Evolutionary conservation across 768 basidiomycete genomes (phyloP), one percentile per base, ranked within the genome.

Genomic region (Epithele typhae): DNA sequence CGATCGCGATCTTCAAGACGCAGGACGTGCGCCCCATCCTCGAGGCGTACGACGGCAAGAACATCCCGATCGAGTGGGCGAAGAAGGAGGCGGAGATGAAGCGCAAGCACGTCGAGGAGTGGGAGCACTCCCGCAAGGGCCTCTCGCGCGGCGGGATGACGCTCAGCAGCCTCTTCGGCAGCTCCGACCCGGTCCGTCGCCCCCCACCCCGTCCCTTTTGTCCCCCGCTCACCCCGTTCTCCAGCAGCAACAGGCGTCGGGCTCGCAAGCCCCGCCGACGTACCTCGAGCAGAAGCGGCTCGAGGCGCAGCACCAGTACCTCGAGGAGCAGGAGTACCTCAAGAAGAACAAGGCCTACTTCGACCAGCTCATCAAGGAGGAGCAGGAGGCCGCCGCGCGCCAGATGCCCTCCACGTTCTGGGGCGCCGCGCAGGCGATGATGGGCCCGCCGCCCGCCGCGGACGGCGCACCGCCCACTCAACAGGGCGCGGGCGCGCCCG

Each of bases 1-100:
- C 96, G 6, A 85, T 99, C 49, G 94, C 83, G 0, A 94, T 98
- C 55, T 93, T 92, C 71, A 84, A 83, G 52, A 84, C 89, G 1
- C 62, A 74, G 21, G 96, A 98, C 58, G 86, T 98, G 3, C 82
- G 95, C 17, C 90, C 87, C 0, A 86, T 98, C 45, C 67, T 99
- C 25, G 68, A 86, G 55, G 82, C 83, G 2, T 99, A 95, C 64
- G 70, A 76, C 5, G 95, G 85, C 37, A 93, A 95, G 66, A 77
- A 97, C 59, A 85, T 99, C 47, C 81, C 93, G 0, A 43, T 84
- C 5, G 94, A 94, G 65, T 97, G 92, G 55, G 92, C 84, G 30
- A 86, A 87, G 69, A 79, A 82, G 52, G 95, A 99, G 66, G 82
- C 82, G 0, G 87, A 87, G 62, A 78, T 80, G 40, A 96, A 93